A percentile compares a stretch with the other conserved stretches of the same genome.
Evolutionary conservation across 2,329 filamentous ascomycete genomes (phyloP).

Genomic region (Clonostachys sp.): DNA sequence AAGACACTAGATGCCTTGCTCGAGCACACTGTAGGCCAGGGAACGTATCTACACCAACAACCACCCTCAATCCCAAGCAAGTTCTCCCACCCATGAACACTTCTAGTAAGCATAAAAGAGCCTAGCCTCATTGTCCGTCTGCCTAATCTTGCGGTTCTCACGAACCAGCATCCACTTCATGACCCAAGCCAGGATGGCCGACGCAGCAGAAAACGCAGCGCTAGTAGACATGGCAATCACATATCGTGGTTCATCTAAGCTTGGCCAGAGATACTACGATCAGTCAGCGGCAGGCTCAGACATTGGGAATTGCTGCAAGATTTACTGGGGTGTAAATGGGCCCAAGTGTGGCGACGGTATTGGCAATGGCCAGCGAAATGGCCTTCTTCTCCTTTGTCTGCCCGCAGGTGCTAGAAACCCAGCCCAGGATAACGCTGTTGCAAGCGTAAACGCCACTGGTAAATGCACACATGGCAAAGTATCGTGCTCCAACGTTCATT

Average conservation of each 20-base stretch:
- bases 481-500: constrained; percentile 16
- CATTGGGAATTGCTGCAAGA: too few species aligned
- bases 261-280: constrained; percentile 27
- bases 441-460: constrained; percentile 22
- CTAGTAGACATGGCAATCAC: constrained; percentile 12
- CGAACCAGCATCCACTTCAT: constrained; percentile 14
- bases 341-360: constrained; percentile 27
- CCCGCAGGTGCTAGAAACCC: constrained; percentile 25
- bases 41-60: too few species aligned
- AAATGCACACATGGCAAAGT: constrained; percentile 22
- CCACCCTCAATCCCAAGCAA: too few species aligned
- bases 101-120: constrained; percentile 2
- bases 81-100: background rate
- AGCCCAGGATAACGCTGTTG: constrained; percentile 29
- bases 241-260: constrained; percentile 14
- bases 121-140: background rate
- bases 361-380: constrained; percentile 26
- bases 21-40: too few species aligned
- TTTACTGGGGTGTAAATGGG: constrained; percentile 29
- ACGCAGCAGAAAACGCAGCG: constrained; percentile 12
- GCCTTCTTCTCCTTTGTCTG: constrained; percentile 35
- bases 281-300: background rate
- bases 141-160: constrained; percentile 11
- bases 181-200: constrained; percentile 12
- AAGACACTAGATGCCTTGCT: too few species aligned